phyloP scores from a whole-genome alignment of 352 stramenopile genomes.

The Globisporangium takayamanum region DNA sequence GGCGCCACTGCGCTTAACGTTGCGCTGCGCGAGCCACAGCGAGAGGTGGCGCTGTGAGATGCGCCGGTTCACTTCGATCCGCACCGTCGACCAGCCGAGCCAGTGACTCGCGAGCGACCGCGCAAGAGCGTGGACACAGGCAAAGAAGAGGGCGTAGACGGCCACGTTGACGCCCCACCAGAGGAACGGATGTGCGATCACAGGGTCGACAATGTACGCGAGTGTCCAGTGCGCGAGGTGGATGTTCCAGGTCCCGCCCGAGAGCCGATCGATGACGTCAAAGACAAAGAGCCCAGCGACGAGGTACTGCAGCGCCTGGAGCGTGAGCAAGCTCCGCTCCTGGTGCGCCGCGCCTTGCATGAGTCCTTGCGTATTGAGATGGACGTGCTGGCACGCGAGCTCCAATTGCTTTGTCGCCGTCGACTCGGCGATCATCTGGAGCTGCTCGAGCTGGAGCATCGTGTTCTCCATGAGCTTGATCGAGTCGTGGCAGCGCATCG shows the following conservation, averaged over 20 bases:
- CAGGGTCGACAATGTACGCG: conserved; percentile 27
- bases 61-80: conserved; percentile 51
- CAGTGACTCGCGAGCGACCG: conserved; percentile 39
- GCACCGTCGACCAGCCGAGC: conserved; percentile 85
- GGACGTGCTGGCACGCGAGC: conserved; percentile 79
- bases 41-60: conserved; percentile 32
- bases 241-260: conserved; percentile 89
- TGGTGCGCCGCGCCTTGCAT: conserved; percentile 76
- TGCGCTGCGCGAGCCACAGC: conserved; percentile 20
- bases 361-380: conserved; percentile 86
- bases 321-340: conserved; percentile 49
- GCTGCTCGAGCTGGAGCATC: conserved; percentile 90
- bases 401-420: conserved; percentile 89
- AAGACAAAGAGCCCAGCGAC: conserved; percentile 92
- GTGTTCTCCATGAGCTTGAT: conserved; percentile 94
- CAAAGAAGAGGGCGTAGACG: conserved; percentile 56
- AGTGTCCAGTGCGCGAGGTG: conserved; percentile 76
- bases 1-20: conserved; percentile 14
- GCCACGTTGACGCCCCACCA: conserved; percentile 92
- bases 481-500: conserved; percentile 91
- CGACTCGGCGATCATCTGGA: conserved; percentile 91
- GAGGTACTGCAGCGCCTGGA: conserved; percentile 91
- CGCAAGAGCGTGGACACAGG: conserved; percentile 42
- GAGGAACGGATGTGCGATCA: conserved; percentile 47
- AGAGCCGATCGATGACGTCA: conserved; percentile 93